A percentile compares a stretch with the other conserved stretches of the same genome.
Conservation (phyloP, 2,329 filamentous ascomycete genomes). For the Dendryphion nanum region DNA sequence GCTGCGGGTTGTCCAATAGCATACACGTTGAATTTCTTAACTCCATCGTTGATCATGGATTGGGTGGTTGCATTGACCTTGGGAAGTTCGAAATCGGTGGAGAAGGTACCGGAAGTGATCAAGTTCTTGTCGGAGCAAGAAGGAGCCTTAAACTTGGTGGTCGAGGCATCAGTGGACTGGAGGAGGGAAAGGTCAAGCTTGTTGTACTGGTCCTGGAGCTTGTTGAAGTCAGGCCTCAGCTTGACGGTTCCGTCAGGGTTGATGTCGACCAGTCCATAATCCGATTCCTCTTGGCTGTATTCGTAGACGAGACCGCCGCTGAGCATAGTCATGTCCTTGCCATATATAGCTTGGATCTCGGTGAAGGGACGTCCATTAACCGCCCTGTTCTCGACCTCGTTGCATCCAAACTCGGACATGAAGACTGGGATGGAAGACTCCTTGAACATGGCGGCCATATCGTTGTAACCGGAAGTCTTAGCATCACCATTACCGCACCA, state of each 20-base stretch:
- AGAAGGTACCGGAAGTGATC: conserved; percentile 61
- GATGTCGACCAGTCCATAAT: conserved; percentile 51
- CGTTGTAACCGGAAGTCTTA: conserved; percentile 56
- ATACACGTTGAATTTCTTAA: conserved; percentile 58
- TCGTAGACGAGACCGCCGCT: conserved; percentile 81
- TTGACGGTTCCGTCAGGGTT: conserved; percentile 44
- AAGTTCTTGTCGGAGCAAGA: conserved; percentile 68
- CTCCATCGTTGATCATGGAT: conserved; percentile 73
- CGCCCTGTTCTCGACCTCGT: conserved; percentile 43
- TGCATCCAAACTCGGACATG: conserved; percentile 83
- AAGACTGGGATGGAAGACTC: conserved; percentile 70
- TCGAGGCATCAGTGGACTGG: conserved; percentile 60
- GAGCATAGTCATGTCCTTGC: conserved; percentile 68
- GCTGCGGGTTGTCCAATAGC: conserved; percentile 54
- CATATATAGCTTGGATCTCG: conserved; percentile 72
- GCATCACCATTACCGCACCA: conserved; percentile 71
- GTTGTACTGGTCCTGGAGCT: conserved; percentile 72
- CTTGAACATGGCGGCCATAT: conserved; percentile 64
- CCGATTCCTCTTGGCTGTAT: conserved; percentile 68
- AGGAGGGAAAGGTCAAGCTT: conserved; percentile 71
- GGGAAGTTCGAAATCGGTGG: conserved; percentile 80
- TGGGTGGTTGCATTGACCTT: conserved; percentile 64
- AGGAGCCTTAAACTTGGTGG: conserved; percentile 57
- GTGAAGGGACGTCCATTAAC: conserved; percentile 70
- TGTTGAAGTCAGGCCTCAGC: conserved; percentile 54